These are phyloP conservation scores for Calonectria multiphialidica DNA, from an alignment of 2,329 filamentous ascomycete species.

Conservation along the genomic window DNA sequence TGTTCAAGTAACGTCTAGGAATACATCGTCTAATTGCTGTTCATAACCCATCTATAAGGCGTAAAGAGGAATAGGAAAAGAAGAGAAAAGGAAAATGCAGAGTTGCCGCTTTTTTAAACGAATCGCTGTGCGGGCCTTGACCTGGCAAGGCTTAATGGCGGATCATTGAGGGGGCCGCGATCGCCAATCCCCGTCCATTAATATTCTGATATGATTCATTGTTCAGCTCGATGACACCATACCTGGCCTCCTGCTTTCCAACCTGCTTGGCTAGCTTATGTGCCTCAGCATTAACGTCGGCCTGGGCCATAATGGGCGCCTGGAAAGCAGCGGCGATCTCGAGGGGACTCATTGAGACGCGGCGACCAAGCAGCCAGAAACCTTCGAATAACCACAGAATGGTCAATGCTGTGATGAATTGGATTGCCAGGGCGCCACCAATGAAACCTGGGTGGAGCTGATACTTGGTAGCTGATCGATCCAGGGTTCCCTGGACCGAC, in stretches of 20 bases:
- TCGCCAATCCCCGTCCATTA: background rate
- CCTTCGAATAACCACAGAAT: conserved; percentile 6
- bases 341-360: conserved; percentile 15
- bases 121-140: background rate
- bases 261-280: conserved; percentile 20
- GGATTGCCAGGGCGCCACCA: background rate
- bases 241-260: background rate
- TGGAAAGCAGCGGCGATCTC: conserved; percentile 20
- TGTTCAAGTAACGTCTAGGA: background rate
- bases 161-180: background rate
- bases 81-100: background rate
- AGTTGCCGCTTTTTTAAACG: background rate
- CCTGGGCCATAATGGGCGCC: conserved; percentile 2
- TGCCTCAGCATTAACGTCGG: conserved; percentile 5
- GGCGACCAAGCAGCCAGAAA: conserved; percentile 16
- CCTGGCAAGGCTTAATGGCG: background rate
- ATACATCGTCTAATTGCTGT: conserved; percentile 1
- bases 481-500: background rate
- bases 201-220: background rate
- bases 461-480: conserved; percentile 5
- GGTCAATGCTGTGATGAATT: background rate
- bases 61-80: background rate
- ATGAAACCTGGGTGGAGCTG: background rate
- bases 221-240: background rate
- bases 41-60: conserved; percentile 6